Percentiles rank a stretch among this genome's conserved stretches.
phyloP scores from a whole-genome alignment of 768 basidiomycete species.

The Psilocybe sp. region DNA sequence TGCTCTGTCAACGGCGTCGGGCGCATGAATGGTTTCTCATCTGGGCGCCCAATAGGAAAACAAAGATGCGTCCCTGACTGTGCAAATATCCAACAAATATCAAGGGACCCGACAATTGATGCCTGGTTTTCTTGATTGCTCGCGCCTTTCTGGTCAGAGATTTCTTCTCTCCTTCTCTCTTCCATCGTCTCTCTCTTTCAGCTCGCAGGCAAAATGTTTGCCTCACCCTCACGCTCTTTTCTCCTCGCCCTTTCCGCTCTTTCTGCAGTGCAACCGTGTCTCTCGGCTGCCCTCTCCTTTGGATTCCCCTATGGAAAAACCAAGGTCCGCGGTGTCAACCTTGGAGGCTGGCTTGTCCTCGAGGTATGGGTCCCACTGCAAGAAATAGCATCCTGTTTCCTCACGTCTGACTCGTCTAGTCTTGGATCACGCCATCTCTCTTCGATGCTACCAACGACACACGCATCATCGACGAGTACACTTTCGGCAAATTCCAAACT shows the following conservation, averaged over 20 bases:
- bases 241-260: neutral
- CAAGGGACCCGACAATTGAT: too few relatives aligned
- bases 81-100: too few relatives aligned
- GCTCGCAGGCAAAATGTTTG: too few relatives aligned
- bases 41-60: too few relatives aligned
- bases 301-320: conserved; percentile 68
- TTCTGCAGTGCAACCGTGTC: neutral
- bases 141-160: too few relatives aligned
- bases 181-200: too few relatives aligned
- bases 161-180: too few relatives aligned
- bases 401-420: conserved; percentile 28
- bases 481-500: conserved; percentile 63
- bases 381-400: conserved; percentile 5
- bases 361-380: conserved; percentile 27
- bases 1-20: too few relatives aligned
- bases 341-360: conserved; percentile 60
- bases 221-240: neutral
- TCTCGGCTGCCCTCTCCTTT: conserved; percentile 29
- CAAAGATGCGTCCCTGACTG: too few relatives aligned
- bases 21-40: too few relatives aligned
- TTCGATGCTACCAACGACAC: conserved; percentile 61
- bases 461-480: conserved; percentile 75
- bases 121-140: too few relatives aligned
- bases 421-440: conserved; percentile 75
- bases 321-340: conserved; percentile 78